These are phyloP conservation scores for Hemileia vastatrix DNA, from an alignment of 1,284 basidiomycete genomes.

Conservation along the genomic window DNA sequence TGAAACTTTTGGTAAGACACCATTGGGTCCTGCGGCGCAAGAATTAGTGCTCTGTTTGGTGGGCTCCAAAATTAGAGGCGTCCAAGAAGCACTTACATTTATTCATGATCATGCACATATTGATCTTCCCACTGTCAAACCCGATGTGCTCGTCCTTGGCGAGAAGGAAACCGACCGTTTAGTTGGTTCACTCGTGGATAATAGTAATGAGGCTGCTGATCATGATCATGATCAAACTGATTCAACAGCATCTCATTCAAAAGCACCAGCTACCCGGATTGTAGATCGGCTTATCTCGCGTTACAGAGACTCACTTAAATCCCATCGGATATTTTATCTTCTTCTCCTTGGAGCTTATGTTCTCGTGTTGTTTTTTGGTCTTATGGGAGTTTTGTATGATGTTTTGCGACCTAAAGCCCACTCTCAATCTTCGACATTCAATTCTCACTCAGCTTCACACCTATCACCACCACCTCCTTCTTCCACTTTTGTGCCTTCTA, in stretches of 20 bases:
- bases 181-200: constrained; percentile 1
- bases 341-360: constrained; percentile 8
- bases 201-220: not conserved
- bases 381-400: constrained; percentile 14
- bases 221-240: not conserved
- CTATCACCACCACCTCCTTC: no score
- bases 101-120: constrained; percentile 20
- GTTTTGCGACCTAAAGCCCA: constrained; percentile 1
- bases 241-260: not conserved
- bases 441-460: not conserved
- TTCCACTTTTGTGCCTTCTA: no score
- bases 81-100: constrained; percentile 15
- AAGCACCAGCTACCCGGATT: constrained; percentile 2
- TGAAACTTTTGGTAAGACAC: constrained; percentile 17
- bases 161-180: constrained; percentile 8
- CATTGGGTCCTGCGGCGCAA: constrained; percentile 4
- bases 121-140: constrained; percentile 13
- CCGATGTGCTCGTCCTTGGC: constrained; percentile 8
- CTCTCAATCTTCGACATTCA: not conserved
- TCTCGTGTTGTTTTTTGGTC: constrained; percentile 3
- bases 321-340: constrained; percentile 10
- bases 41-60: constrained; percentile 13
- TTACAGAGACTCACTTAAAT: constrained; percentile 11
- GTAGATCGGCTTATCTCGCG: constrained; percentile 17
- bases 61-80: constrained; percentile 16